Conservation (phyloP, 139 green algal genomes). For the Volvox reticuliferus region DNA sequence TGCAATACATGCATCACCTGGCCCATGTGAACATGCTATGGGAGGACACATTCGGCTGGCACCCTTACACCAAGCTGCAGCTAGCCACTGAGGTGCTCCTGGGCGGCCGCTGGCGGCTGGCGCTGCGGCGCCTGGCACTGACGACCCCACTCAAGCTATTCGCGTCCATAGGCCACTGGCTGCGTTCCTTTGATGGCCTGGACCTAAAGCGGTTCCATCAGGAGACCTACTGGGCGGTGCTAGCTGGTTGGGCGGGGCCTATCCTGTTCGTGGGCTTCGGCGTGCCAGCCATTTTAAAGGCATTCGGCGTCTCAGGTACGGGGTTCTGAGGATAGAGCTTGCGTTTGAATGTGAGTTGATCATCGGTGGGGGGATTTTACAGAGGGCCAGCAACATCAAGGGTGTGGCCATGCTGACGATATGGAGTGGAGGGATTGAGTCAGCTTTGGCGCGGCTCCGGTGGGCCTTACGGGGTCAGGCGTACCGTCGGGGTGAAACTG, state of each 20-base stretch:
- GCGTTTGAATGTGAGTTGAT: too few species aligned
- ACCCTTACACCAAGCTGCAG: constrained; percentile 49
- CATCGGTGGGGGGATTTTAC: too few species aligned
- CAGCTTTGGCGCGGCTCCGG: too few species aligned
- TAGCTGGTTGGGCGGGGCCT: constrained; percentile 54
- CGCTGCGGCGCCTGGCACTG: constrained; percentile 17
- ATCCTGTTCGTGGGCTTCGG: constrained; percentile 53
- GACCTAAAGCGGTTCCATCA: constrained; percentile 60
- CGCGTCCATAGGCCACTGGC: constrained; percentile 53
- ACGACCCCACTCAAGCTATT: constrained; percentile 65
- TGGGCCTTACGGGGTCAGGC: too few species aligned
- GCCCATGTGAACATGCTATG: constrained; percentile 51
- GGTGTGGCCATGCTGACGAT: too few species aligned
- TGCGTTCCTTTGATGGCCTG: constrained; percentile 45
- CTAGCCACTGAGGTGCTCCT: neutral
- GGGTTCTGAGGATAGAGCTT: too few species aligned
- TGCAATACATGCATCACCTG: constrained; percentile 44
- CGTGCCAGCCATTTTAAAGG: constrained; percentile 51
- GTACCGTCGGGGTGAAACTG: too few species aligned
- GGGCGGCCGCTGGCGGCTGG: neutral
- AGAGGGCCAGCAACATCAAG: too few species aligned
- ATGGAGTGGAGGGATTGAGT: too few species aligned
- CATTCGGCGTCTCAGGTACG: constrained; percentile 43
- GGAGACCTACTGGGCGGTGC: constrained; percentile 23
- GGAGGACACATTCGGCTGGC: constrained; percentile 59